Evolutionary conservation across 139 green algal species (phyloP).

Genomic region (Tetratostichococcus sp.): DNA sequence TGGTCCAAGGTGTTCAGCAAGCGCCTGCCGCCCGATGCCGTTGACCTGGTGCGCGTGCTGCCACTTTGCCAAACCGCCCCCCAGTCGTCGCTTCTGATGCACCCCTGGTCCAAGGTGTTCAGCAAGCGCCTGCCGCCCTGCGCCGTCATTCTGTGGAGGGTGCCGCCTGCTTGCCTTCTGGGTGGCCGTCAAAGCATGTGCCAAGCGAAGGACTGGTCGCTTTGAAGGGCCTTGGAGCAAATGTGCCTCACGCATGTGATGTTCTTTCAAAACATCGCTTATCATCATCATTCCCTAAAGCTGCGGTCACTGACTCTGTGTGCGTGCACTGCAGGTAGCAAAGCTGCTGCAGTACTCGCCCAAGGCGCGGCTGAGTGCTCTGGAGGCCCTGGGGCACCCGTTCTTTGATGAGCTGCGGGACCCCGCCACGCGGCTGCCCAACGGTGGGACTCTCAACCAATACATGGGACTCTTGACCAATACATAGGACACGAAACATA

Average conservation of each 20-base stretch:
- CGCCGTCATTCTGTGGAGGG: conserved; percentile 75
- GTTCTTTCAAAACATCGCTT: no score
- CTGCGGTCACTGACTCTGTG: background rate
- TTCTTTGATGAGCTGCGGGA: conserved; percentile 97
- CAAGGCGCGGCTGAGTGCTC: conserved; percentile 59
- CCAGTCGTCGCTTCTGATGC: no score
- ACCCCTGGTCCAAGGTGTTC: conserved; percentile 96
- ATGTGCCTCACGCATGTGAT: no score
- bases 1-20: conserved; percentile 97
- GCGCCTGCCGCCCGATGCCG: conserved; percentile 81
- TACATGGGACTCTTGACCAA: background rate
- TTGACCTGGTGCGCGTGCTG: conserved; percentile 74
- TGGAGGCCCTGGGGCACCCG: conserved; percentile 79
- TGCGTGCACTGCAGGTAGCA: conserved; percentile 48
- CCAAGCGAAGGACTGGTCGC: no score
- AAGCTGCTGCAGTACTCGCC: conserved; percentile 93
- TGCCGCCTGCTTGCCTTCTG: no score
- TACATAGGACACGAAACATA: no score
- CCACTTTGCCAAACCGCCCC: no score
- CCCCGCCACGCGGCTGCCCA: conserved; percentile 71
- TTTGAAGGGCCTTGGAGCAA: no score
- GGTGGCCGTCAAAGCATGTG: no score
- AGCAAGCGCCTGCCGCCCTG: conserved; percentile 84
- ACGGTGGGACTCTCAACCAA: conserved; percentile 43
- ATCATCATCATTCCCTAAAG: no score